Base-by-base conservation (phyloP, 2,329 filamentous ascomycete species). In the Trichoderma pleuroti region DNA sequence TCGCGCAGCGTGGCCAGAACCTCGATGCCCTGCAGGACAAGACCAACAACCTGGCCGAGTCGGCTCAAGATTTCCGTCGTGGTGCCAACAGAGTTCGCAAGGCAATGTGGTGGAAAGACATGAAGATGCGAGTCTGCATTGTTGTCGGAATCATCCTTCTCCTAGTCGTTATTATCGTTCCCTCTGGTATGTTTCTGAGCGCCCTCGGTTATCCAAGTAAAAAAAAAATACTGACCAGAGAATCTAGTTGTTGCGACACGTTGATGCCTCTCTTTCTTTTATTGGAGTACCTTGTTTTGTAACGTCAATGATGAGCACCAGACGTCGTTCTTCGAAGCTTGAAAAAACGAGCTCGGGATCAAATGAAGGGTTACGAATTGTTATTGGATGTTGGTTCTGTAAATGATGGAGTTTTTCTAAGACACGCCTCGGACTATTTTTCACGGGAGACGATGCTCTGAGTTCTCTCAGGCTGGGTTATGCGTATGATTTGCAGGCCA, bases 41-140 rank as follows among this genome's bases (percentile, higher is more conserved):
- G 88, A 98, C 93, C 75, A 91, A 98, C 85, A 97, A 97, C 84
- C 88, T 99, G 76, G 94, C 94, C 72, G 90, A 91, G 74, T 97
- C 94, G 42, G 95, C 96, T 72, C 94, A 97, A 82, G 94, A 93
- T 73, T 99, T 99, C 89, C 93, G 94, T 78, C 91, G 94, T 76
- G 95, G 96, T 74, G 96, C 97, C 83, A 99, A 98, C 86, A 88
- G 93, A 77, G 95, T 99, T 76, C 91, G 96, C 82, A 95, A 94
- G 87, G 91, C 97, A 83, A 98, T 98, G 95, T 98, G 95, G 95
- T 98, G 94, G 95, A 98, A 98, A 88, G 95, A 98, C 80, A 97
- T 98, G 93, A 98, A 98, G 90, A 99, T 99, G 96, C 91, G 96
- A 82, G 96, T 98, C 87, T 98, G 95, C 84, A 86, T 99, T 77